Base-by-base conservation (phyloP, 495 filamentous ascomycete species). In the Talaromyces wortmannii region DNA sequence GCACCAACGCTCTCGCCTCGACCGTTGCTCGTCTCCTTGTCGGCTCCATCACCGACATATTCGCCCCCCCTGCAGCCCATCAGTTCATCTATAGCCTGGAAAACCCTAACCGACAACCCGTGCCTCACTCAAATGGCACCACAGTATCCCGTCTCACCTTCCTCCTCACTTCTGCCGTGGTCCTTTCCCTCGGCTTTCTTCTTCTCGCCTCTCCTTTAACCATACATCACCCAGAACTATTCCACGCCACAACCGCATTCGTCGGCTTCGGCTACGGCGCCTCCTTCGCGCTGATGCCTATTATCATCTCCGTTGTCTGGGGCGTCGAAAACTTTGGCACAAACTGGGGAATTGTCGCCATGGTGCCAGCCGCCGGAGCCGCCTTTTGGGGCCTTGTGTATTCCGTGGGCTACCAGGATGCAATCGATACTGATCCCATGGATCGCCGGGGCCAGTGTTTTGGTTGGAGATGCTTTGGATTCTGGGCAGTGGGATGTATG, bases 241-340 rank as follows among this genome's bases (percentile, higher is more conserved):
- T 96, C 71, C 89, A 90, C 75, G 63, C 91, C 29, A 85, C 92
- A 16, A 92, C 88, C 7, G 80, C 85, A 0, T 73, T 89, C 11
- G 81, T 97, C 31, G 94, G 94, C 31, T 82, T 91, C 36, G 92
- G 92, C 43, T 98, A 98, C 64, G 94, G 94, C 46, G 90, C 91
- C 29, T 82, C 89, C 42, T 98, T 98, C 72, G 87, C 83, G 42
- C 79, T 98, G 12, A 83, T 85, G 0, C 94, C 94, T 4, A 96
- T 97, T 63, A 87, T 97, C 57, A 84, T 97, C 59, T 87, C 82
- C 51, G 89, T 96, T 23, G 91, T 97, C 45, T 98, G 94, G 94
- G 94, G 94, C 36, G 91, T 96, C 2, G 90, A 96, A 72, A 98
- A 97, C 68, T 97, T 97, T 67, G 94, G 89, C 56, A 98, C 94